Base-by-base conservation (phyloP, 495 filamentous ascomycete genomes). In the Hypoxylon lienhwacheense region DNA sequence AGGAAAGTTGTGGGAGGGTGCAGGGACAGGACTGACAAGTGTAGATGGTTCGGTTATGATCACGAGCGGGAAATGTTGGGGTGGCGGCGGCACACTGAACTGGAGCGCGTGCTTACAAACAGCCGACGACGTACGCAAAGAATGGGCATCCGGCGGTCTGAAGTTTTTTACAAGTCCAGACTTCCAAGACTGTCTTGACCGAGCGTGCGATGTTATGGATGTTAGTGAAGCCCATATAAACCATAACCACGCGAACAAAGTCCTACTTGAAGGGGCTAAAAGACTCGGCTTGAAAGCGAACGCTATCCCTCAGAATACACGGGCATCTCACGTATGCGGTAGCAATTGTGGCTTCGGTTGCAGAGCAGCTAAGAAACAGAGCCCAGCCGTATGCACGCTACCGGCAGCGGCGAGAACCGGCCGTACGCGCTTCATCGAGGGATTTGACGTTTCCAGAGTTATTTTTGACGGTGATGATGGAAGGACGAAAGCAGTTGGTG, bases 11-110 rank as follows among this genome's bases (percentile, higher is more conserved):
- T 88, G 81, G 39, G 79, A 83, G 25, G 73, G 68, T 20, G 76
- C 72, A 2, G 43, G 72, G 0, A 10, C 35, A n/a, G n/a, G n/a
- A 7, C 47, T 70, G 1, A 47, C 66, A 1, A 76, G 74, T 2
- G 85, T 87, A 16, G 87, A 89, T 59, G 76, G 75, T 4, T 76
- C 74, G 2, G 68, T 83, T 19, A 71, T 68, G n/a, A 59, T 89
- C 5, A 53, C 84, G 5, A 77, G 84, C 0, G 88, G 83, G 3
- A 76, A 75, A 8, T 79, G 78, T 1, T 91, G 82, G 80, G 88
- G 88, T 8, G 88, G 88, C 33, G 88, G 88, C 12, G 86, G 87
- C 0, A 85, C 84, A 1, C 66, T 90, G 37, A 89, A 90, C 55
- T 90, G 86, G 87, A 83, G 81, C 10, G 88, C 85, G 7, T 80